phyloP scores from a whole-genome alignment of 139 green algal genomes.

The Ettlia oleoabundans region DNA sequence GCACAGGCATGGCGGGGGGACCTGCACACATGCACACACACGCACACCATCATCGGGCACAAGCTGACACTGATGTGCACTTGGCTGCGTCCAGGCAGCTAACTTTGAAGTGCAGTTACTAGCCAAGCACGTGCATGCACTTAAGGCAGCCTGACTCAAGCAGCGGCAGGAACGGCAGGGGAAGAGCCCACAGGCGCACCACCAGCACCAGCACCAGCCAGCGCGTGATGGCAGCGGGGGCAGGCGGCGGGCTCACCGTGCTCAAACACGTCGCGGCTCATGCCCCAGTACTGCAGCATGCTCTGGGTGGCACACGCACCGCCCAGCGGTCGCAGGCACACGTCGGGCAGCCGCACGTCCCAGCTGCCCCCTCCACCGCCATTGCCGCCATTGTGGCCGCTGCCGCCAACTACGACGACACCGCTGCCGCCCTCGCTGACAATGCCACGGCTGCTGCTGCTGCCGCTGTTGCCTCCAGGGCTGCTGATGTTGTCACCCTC shows the following conservation, averaged over 20 bases:
- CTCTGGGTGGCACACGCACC: constrained; percentile 80
- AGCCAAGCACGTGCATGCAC: no score
- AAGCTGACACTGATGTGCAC: no score
- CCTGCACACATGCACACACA: no score
- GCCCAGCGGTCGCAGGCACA: constrained; percentile 91
- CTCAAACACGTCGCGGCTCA: constrained; percentile 62
- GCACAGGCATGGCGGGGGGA: constrained; percentile 26
- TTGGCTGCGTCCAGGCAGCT: no score
- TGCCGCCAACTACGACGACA: background rate
- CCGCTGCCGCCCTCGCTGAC: no score
- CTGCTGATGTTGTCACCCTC: background rate
- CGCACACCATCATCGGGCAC: no score
- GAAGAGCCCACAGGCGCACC: no score
- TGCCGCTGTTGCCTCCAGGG: background rate
- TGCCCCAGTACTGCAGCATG: constrained; percentile 92
- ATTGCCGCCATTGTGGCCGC: background rate
- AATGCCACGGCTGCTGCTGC: no score
- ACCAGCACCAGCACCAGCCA: background rate
- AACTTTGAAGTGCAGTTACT: no score
- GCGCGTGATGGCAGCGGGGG: background rate
- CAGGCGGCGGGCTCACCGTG: constrained; percentile 34
- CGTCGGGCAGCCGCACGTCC: constrained; percentile 64
- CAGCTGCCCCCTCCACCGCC: constrained; percentile 27
- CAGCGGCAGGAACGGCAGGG: background rate
- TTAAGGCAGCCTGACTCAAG: no score